A percentile compares a stretch with the other conserved stretches of the same genome.
phyloP scores from a whole-genome alignment of 768 basidiomycete genomes.

The Lactarius psammicola region DNA sequence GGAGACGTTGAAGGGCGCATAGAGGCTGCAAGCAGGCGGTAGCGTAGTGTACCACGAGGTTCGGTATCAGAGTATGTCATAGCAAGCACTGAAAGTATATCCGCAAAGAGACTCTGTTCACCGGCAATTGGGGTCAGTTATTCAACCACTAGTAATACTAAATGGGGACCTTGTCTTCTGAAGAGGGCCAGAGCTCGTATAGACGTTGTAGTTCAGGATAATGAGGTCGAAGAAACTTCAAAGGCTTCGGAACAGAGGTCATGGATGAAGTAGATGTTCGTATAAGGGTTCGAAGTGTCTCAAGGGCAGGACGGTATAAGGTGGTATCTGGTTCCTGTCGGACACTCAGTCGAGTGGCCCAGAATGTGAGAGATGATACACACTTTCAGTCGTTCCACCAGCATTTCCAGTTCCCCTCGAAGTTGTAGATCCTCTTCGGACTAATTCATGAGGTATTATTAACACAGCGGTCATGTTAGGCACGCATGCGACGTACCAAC shows the following conservation, averaged over 20 bases:
- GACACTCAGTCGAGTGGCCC: conserved; percentile 10
- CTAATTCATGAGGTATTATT: conserved; percentile 46
- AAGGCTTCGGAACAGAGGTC: conserved; percentile 98
- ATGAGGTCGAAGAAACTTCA: conserved; percentile 95
- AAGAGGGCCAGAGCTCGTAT: conserved; percentile 77
- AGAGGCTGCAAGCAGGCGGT: conserved; percentile 80
- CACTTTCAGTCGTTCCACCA: conserved; percentile 91
- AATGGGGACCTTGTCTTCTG: conserved; percentile 67
- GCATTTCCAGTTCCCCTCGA: conserved; percentile 94
- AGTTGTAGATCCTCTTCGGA: conserved; percentile 95
- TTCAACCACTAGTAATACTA: conserved; percentile 8
- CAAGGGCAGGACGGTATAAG: conserved; percentile 86
- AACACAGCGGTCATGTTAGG: background rate
- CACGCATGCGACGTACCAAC: conserved; percentile 55
- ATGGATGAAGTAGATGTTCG: conserved; percentile 96
- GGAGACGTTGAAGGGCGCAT: conserved; percentile 62
- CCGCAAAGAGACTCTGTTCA: conserved; percentile 84
- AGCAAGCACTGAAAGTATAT: conserved; percentile 95
- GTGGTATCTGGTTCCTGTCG: conserved; percentile 81
- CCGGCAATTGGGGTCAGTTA: conserved; percentile 6
- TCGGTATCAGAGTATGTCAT: conserved; percentile 99
- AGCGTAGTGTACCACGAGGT: conserved; percentile 91
- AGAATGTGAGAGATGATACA: conserved; percentile 25
- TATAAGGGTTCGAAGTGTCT: conserved; percentile 90
- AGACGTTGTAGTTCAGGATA: conserved; percentile 83